Evolutionary conservation across 148 eudicot species (phyloP), one percentile per base, ranked within the genome.

Genomic region (Chenopodium quinoa): DNA sequence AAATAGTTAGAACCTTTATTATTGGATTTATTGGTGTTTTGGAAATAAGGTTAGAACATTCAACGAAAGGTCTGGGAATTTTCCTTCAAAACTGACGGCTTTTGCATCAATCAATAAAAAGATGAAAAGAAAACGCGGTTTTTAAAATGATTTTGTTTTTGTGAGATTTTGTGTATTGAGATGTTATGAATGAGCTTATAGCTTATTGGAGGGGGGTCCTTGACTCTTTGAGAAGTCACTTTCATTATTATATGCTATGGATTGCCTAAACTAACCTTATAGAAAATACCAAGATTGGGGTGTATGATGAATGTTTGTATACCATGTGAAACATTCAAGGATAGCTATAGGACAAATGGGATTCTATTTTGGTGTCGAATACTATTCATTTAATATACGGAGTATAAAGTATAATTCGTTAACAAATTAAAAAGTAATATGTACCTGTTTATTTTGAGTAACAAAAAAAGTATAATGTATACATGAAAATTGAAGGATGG

Each of bases 51-150:
- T 50, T 47, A 22, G 90, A 86, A 87, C 63, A 48, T 86, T 87
- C 90, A 69, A 76, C 76, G 89, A 83, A 91, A 79, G 50, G 34
- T 82, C 91, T 78, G 63, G 9, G 91, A 88, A 87, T 69, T 80
- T 89, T 86, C 88, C 68, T 80, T 76, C 81, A 76, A 77, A 68
- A 72, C 19, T 76, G 87, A 82, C 80, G 88, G 88, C 86, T 83
- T 27, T 46, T 48, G 75, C 44, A 31, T 27, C 37, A 37, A 58
- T 34, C 16, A 31, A 25, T 11, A 54, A 14, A 62, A 68, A 69
- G 80, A 79, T 75, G 72, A 71, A 47, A 56, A 48, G 56, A 79
- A 79, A 4, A 65, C 48, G 80, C 48, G 60, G 44, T 6, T 40
- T 29, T 78, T 34, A 69, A 27, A 68, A 68, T 66, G 44, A 23